Evolutionary conservation across 2,329 filamentous ascomycete species (phyloP).

Genomic region (Talaromyces sp.): DNA sequence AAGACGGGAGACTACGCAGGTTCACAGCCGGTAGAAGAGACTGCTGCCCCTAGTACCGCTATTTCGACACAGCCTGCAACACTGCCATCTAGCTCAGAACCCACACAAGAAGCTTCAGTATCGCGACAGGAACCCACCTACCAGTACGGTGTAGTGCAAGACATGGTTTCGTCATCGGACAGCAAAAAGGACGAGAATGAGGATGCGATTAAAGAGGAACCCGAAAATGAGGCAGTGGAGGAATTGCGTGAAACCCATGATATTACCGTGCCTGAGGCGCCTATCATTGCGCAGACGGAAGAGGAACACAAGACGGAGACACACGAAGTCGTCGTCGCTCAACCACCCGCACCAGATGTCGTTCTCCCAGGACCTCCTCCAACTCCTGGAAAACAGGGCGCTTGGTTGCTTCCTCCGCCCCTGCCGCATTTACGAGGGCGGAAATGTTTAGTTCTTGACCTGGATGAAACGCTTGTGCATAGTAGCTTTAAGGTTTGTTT

Average conservation of each 20-base stretch:
- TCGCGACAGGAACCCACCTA: conserved; percentile 22
- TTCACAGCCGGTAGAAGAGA: conserved; percentile 29
- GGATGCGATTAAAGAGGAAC: conserved; percentile 12
- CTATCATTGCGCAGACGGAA: conserved; percentile 45
- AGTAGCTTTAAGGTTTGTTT: conserved; percentile 90
- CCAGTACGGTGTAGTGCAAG: background rate
- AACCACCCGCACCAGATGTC: conserved; percentile 46
- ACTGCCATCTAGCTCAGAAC: conserved; percentile 19
- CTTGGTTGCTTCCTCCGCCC: conserved; percentile 73
- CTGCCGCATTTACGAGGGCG: conserved; percentile 76
- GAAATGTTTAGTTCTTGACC: conserved; percentile 91
- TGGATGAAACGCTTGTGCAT: conserved; percentile 96
- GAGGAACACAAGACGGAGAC: conserved; percentile 45
- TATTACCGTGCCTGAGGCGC: conserved; percentile 64
- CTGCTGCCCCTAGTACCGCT: conserved; percentile 16
- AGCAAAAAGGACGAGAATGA: conserved; percentile 12
- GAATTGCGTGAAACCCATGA: conserved; percentile 49
- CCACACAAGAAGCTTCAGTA: conserved; percentile 30
- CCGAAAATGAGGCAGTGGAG: conserved; percentile 12
- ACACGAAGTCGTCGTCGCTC: conserved; percentile 42
- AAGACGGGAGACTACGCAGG: conserved; percentile 36
- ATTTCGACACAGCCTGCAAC: conserved; percentile 31
- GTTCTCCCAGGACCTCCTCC: conserved; percentile 57
- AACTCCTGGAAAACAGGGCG: conserved; percentile 54
- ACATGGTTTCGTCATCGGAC: background rate